Evolutionary conservation across 2,329 filamentous ascomycete genomes (phyloP), one percentile per base, ranked within the genome.

Genomic region (Hypoxylon sp.): DNA sequence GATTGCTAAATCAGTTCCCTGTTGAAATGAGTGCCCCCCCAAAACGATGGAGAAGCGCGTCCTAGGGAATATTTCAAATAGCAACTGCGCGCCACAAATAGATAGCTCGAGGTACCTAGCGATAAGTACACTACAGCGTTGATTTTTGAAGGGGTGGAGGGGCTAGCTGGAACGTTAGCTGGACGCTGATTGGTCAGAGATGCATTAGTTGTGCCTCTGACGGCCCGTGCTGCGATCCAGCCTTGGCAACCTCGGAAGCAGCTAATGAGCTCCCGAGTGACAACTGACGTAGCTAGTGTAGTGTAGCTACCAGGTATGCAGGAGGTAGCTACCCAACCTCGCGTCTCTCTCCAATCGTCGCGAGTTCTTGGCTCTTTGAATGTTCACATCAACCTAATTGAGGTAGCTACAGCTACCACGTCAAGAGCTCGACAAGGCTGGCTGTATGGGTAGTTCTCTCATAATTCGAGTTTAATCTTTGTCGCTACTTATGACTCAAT

Each of bases 211-310:
- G 26, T 8, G 26, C 40, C 6, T 45, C 7, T 55, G n/a, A 36
- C 52, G 40, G 42, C 20, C 52, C 12, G 24, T 22, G 36, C 36
- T 53, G 52, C 18, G 36, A 49, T 40, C 40, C 14, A 30, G 30
- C 42, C 58, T 61, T 61, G 58, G 58, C 60, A 46, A 28, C 32
- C 26, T 54, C 28, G 49, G 49, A 40, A 45, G 6, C 32, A 54
- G 61, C 61, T 64, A 50, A 54, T 54, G 26, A 66, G 59, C 54
- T 67, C 30, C 28, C 51, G 54, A 57, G 60, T 67, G 64, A 67
- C 64, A 60, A 57, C 64, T 67, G 64, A 67, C 64, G 64, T 67
- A 67, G 55, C 51, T 67, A 38, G 16, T 5, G 18, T 46, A 8
- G 3, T 7, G 36, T 55, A 48, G 22, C n/a, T 61, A 50, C 54